These are phyloP conservation scores for Lenwebbia sp. DNA, from an alignment of 345 rosid genomes.

Conservation along the genomic window DNA sequence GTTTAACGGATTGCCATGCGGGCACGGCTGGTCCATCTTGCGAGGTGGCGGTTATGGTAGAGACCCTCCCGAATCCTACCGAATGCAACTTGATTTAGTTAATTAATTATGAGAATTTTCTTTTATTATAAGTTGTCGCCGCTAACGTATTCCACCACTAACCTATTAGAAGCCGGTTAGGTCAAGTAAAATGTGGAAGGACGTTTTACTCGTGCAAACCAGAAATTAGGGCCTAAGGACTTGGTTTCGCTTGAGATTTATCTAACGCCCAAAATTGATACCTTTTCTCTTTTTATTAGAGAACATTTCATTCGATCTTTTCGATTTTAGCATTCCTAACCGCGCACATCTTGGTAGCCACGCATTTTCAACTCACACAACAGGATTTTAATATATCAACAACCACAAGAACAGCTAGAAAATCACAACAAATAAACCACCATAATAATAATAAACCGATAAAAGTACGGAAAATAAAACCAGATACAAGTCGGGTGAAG, in stretches of 20 bases:
- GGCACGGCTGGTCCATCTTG: background rate
- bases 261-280: background rate
- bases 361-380: background rate
- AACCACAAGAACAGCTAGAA: background rate
- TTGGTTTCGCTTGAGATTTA: background rate
- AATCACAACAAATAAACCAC: background rate
- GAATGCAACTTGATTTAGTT: background rate
- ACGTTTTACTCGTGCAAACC: background rate
- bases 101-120: no score
- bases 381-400: background rate
- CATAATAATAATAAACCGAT: background rate
- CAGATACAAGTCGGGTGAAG: background rate
- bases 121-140: no score
- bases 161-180: no score
- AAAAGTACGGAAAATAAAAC: background rate
- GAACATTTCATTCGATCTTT: background rate
- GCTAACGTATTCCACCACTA: no score
- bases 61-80: background rate
- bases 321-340: background rate
- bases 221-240: background rate
- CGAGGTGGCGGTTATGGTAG: background rate
- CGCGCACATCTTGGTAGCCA: background rate
- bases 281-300: background rate
- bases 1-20: background rate
- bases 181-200: background rate